Evolutionary conservation across 306 rosid genomes (phyloP).

Genomic region (Gastrolobium bilobum): DNA sequence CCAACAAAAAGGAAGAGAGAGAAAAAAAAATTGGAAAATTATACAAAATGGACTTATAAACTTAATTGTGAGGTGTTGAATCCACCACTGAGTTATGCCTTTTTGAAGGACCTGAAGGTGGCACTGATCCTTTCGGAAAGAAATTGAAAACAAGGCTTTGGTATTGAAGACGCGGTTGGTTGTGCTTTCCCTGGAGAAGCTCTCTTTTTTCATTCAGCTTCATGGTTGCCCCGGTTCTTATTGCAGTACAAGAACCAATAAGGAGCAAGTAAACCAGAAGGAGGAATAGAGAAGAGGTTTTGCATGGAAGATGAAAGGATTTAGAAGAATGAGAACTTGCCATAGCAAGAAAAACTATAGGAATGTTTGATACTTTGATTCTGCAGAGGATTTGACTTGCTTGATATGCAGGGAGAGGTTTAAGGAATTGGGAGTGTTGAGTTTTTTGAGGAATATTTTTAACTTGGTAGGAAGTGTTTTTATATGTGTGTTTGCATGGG

Average conservation of each 20-base stretch:
- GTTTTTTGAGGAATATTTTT: conserved; percentile 22
- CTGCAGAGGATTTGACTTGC: neutral
- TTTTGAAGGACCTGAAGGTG: conserved; percentile 91
- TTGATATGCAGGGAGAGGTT: neutral
- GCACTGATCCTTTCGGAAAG: conserved; percentile 78
- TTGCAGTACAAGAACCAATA: conserved; percentile 62
- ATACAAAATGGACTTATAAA: conserved; percentile 24
- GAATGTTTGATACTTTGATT: conserved; percentile 3
- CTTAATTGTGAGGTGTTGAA: conserved; percentile 67
- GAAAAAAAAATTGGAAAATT: neutral
- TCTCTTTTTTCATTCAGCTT: conserved; percentile 44
- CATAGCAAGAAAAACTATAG: conserved; percentile 48
- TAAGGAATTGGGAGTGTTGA: conserved; percentile 20
- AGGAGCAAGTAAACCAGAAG: conserved; percentile 52
- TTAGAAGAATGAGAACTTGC: conserved; percentile 53
- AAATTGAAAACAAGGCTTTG: conserved; percentile 62
- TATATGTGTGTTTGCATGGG: conserved; percentile 66
- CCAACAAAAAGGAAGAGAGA: conserved; percentile 11
- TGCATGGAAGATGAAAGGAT: conserved; percentile 43
- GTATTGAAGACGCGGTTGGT: conserved; percentile 40
- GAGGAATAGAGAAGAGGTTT: conserved; percentile 38
- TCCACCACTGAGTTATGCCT: conserved; percentile 70
- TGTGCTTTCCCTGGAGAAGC: conserved; percentile 29
- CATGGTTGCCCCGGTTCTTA: conserved; percentile 58
- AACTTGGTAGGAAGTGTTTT: conserved; percentile 16